These are phyloP conservation scores for Neocucurbitaria cava DNA, from an alignment of 2,329 filamentous ascomycete genomes.

Conservation along the genomic window DNA sequence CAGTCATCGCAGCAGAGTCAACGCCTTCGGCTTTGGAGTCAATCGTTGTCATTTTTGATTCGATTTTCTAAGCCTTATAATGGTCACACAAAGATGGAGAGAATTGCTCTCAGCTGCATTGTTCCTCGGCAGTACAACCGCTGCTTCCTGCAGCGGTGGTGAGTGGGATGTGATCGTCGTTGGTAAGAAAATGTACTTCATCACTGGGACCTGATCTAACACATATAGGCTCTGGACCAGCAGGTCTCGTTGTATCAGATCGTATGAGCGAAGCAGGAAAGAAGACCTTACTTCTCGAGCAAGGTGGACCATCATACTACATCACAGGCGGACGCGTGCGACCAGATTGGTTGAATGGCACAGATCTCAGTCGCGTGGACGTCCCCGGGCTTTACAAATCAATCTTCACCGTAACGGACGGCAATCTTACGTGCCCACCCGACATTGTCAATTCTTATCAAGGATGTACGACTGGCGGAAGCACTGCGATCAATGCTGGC, in stretches of 20 bases:
- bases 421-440: slow-evolving; percentile 50
- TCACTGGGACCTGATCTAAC: not conserved
- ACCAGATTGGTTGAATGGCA: slow-evolving; percentile 58
- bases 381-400: slow-evolving; percentile 61
- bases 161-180: slow-evolving; percentile 35
- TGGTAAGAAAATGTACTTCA: slow-evolving; percentile 7
- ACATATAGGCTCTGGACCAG: slow-evolving; percentile 54
- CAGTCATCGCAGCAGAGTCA: not conserved
- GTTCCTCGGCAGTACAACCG: slow-evolving; percentile 6
- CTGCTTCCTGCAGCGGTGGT: slow-evolving; percentile 11
- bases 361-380: slow-evolving; percentile 59
- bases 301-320: slow-evolving; percentile 60
- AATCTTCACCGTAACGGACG: slow-evolving; percentile 55
- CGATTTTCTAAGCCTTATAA: slow-evolving; percentile 7
- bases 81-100: slow-evolving; percentile 14
- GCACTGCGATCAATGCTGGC: slow-evolving; percentile 62
- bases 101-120: slow-evolving; percentile 16
- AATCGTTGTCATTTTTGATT: not conserved
- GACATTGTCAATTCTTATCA: slow-evolving; percentile 53
- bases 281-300: slow-evolving; percentile 60
- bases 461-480: slow-evolving; percentile 61
- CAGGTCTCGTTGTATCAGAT: slow-evolving; percentile 61
- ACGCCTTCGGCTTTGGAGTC: not conserved
- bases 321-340: slow-evolving; percentile 57
- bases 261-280: slow-evolving; percentile 60